Evolutionary conservation across 192 early-diverging fungal genomes (phyloP).

Genomic region (Coemansia sp.): DNA sequence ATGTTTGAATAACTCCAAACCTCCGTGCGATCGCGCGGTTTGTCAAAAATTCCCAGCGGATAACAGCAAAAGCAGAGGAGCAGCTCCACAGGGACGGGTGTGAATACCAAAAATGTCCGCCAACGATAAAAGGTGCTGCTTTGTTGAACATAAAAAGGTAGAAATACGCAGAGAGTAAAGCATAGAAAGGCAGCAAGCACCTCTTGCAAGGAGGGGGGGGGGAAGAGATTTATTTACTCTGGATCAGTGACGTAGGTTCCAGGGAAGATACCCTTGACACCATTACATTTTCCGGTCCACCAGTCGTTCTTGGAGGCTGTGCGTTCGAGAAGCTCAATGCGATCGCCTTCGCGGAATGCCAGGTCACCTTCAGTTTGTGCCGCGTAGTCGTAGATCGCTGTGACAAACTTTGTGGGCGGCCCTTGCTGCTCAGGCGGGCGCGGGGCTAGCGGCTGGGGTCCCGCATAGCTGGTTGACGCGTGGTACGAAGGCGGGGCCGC

Average conservation of each 20-base stretch:
- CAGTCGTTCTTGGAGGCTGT: constrained; percentile 68
- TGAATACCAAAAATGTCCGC: no score
- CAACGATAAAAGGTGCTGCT: no score
- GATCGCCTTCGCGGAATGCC: constrained; percentile 69
- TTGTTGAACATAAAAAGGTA: neutral
- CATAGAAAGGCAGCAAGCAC: neutral
- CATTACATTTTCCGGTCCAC: constrained; percentile 79
- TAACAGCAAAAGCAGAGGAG: neutral
- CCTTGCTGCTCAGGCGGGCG: constrained; percentile 22
- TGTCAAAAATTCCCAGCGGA: neutral
- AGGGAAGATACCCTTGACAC: constrained; percentile 70
- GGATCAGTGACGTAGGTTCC: constrained; percentile 59
- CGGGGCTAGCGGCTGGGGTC: neutral
- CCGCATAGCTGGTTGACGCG: constrained; percentile 4
- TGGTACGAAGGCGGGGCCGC: constrained; percentile 17
- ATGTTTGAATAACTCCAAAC: neutral
- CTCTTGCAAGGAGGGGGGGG: neutral
- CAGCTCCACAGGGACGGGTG: no score
- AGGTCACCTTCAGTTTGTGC: constrained; percentile 76
- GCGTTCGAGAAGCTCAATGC: constrained; percentile 68
- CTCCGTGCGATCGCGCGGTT: no score
- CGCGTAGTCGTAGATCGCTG: constrained; percentile 78
- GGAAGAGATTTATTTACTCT: constrained; percentile 25
- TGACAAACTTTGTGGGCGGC: constrained; percentile 43
- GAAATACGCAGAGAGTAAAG: constrained; percentile 1